A percentile compares a stretch with the other conserved stretches of the same genome.
Evolutionary conservation across 116 monocot genomes (phyloP).

Genomic region (Phalaenopsis hybrid): DNA sequence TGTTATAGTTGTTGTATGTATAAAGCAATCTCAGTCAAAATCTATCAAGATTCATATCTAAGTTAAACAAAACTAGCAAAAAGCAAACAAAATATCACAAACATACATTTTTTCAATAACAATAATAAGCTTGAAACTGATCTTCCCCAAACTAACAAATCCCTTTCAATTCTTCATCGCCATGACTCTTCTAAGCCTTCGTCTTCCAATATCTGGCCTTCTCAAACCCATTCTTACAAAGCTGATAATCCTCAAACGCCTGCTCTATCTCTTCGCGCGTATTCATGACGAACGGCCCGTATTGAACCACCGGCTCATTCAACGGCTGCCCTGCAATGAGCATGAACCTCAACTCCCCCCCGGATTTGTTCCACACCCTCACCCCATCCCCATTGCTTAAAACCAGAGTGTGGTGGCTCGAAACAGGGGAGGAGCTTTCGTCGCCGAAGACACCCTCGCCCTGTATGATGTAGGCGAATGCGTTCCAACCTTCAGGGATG

Average conservation of each 20-base stretch:
- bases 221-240: conserved; percentile 67
- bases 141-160: no score
- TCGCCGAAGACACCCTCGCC: conserved; percentile 37
- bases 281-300: conserved; percentile 76
- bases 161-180: no score
- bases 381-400: conserved; percentile 45
- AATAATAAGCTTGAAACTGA: no score
- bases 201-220: conserved; percentile 41
- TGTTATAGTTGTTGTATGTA: no score
- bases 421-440: not conserved
- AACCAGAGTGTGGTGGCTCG: conserved; percentile 30
- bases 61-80: no score
- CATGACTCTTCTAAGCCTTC: no score
- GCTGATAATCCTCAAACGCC: conserved; percentile 43
- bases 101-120: no score
- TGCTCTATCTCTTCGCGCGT: conserved; percentile 49
- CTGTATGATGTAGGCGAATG: conserved; percentile 51
- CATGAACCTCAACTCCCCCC: conserved; percentile 24
- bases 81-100: no score
- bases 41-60: no score
- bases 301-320: conserved; percentile 55
- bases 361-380: conserved; percentile 13
- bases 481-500: conserved; percentile 31
- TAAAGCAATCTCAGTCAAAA: no score
- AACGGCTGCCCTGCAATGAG: conserved; percentile 57